A percentile compares a stretch with the other conserved stretches of the same genome.
These are phyloP conservation scores for Myriosclerotinia duriaeana DNA, from an alignment of 2,329 filamentous ascomycete genomes.

Conservation along the genomic window DNA sequence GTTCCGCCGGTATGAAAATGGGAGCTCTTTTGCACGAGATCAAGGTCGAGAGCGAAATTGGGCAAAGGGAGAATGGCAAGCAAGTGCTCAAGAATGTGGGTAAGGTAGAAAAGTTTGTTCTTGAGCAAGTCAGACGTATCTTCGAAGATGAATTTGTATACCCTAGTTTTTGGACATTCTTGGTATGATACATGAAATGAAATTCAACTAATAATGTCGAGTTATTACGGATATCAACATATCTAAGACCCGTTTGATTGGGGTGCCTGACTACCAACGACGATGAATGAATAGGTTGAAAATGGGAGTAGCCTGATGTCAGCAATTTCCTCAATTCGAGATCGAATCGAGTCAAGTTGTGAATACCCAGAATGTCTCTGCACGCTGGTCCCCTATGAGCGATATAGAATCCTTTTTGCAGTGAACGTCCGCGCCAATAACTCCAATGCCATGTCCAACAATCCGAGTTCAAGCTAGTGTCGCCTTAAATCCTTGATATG, in stretches of 20 bases:
- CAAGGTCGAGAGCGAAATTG: conserved; percentile 95
- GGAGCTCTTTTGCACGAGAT: conserved; percentile 89
- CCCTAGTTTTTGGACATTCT: conserved; percentile 96
- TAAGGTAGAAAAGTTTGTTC: conserved; percentile 95
- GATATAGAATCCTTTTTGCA: no score
- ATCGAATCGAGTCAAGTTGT: not conserved
- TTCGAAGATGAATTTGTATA: conserved; percentile 99
- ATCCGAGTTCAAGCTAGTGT: conserved; percentile 32
- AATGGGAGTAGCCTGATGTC: not conserved
- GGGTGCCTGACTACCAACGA: not conserved
- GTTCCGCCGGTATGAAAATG: conserved; percentile 47
- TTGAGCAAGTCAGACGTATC: conserved; percentile 93
- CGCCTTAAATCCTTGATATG: conserved; percentile 87
- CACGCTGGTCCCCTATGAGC: no score
- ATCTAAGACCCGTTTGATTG: not conserved
- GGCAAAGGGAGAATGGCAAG: conserved; percentile 84
- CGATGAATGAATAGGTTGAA: not conserved
- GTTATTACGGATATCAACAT: not conserved
- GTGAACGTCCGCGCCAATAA: not conserved
- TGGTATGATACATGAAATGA: conserved; percentile 57
- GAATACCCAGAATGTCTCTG: not conserved
- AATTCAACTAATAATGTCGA: not conserved
- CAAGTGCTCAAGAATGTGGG: conserved; percentile 97
- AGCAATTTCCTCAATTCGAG: not conserved
- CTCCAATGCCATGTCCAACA: not conserved